Conservation (phyloP, 1,139 yeast genomes). For the Suhomyces ambrosiae region DNA sequence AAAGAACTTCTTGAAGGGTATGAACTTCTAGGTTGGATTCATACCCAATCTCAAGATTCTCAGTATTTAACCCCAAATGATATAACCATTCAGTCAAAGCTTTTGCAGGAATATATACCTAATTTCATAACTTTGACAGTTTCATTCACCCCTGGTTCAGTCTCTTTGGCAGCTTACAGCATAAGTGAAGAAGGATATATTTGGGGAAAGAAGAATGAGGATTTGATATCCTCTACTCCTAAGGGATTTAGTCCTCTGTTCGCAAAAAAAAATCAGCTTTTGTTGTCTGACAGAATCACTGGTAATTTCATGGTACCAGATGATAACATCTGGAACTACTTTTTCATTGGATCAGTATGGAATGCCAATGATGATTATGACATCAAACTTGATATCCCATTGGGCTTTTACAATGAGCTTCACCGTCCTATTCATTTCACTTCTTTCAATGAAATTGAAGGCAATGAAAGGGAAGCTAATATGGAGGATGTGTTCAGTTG, state of each 20-base stretch:
- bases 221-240: constrained; percentile 54
- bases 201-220: constrained; percentile 77
- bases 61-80: constrained; percentile 70
- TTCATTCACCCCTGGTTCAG: constrained; percentile 81
- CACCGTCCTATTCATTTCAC: constrained; percentile 91
- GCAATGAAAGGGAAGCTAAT: constrained; percentile 62
- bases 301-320: constrained; percentile 90
- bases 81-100: constrained; percentile 60
- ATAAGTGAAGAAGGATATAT: constrained; percentile 64
- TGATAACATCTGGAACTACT: constrained; percentile 85
- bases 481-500: constrained; percentile 73
- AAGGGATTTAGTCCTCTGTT: constrained; percentile 64
- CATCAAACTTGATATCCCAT: constrained; percentile 75
- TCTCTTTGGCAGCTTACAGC: constrained; percentile 69
- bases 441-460: constrained; percentile 69
- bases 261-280: constrained; percentile 66
- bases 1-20: constrained; percentile 44
- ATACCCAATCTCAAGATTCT: constrained; percentile 68
- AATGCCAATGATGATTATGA: constrained; percentile 59
- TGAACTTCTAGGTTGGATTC: constrained; percentile 79
- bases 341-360: constrained; percentile 88
- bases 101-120: constrained; percentile 37
- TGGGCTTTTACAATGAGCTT: constrained; percentile 77
- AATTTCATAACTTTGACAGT: constrained; percentile 63
- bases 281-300: constrained; percentile 71